Evolutionary conservation across 1,139 yeast species (phyloP).

Genomic region (Kodamaea plutei): DNA sequence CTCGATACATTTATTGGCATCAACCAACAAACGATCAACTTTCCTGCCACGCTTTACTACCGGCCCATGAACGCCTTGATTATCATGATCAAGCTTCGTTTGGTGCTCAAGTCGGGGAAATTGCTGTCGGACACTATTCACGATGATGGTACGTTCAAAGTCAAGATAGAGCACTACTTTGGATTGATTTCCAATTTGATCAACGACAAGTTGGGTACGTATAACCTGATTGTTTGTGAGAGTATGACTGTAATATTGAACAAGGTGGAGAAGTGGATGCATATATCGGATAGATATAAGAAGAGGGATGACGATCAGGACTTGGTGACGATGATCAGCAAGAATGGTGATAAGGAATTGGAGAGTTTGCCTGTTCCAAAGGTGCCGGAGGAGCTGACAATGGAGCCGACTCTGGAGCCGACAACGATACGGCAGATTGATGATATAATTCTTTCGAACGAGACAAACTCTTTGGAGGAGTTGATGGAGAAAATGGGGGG

Average conservation of each 20-base stretch:
- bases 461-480: slow-evolving; percentile 23
- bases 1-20: slow-evolving; percentile 42
- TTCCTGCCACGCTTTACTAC: slow-evolving; percentile 53
- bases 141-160: slow-evolving; percentile 12
- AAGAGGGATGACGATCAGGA: slow-evolving; percentile 9
- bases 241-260: slow-evolving; percentile 42
- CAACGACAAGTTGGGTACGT: slow-evolving; percentile 19
- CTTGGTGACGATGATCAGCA: slow-evolving; percentile 40
- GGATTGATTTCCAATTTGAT: slow-evolving; percentile 25
- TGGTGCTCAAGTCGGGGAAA: slow-evolving; percentile 38
- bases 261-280: slow-evolving; percentile 48
- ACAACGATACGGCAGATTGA: not conserved
- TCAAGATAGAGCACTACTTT: slow-evolving; percentile 35
- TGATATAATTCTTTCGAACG: slow-evolving; percentile 2
- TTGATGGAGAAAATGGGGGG: slow-evolving; percentile 31
- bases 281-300: slow-evolving; percentile 29
- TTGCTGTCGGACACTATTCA: slow-evolving; percentile 16
- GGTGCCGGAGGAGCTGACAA: not conserved
- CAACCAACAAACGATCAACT: slow-evolving; percentile 33
- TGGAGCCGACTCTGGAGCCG: slow-evolving; percentile 1
- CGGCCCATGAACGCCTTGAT: slow-evolving; percentile 55
- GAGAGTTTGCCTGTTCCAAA: slow-evolving; percentile 40
- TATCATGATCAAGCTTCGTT: slow-evolving; percentile 40
- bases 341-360: slow-evolving; percentile 45
- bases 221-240: slow-evolving; percentile 34